phyloP scores from a whole-genome alignment of 2,329 filamentous ascomycete genomes.

The Paraphaeosphaeria minitans region DNA sequence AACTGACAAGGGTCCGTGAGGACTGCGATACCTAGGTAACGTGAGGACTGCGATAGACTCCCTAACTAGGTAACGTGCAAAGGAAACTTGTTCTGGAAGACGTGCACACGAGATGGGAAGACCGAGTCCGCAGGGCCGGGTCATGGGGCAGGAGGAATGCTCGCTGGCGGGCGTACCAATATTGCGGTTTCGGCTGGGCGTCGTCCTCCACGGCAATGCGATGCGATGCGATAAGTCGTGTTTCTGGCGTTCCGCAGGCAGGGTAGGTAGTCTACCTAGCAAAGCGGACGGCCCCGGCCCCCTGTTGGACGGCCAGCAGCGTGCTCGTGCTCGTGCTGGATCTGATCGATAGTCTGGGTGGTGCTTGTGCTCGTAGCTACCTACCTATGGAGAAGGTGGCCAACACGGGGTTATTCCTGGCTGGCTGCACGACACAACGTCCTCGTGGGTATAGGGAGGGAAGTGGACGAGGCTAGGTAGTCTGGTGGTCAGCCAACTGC shows the following conservation, averaged over 20 bases:
- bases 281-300: constrained; percentile 23
- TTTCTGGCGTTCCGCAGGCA: constrained; percentile 23
- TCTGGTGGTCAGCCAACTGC: neutral
- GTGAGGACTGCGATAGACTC: neutral
- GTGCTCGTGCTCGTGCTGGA: constrained; percentile 20
- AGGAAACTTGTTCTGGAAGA: constrained; percentile 35
- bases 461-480: too few species aligned
- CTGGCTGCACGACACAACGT: constrained; percentile 4
- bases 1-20: neutral
- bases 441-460: too few species aligned
- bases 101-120: constrained; percentile 24
- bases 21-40: constrained; percentile 2
- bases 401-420: constrained; percentile 11
- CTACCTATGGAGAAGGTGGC: too few species aligned
- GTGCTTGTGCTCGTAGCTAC: too few species aligned
- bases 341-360: constrained; percentile 32
- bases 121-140: constrained; percentile 44
- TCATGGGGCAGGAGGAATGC: constrained; percentile 39
- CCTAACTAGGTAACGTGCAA: too few species aligned
- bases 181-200: constrained; percentile 29
- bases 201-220: too few species aligned
- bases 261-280: too few species aligned
- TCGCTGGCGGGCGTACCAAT: constrained; percentile 34
- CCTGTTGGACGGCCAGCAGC: constrained; percentile 17
- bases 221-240: constrained; percentile 15